Conservation (phyloP, 306 rosid species). For the Arachis hypogaea region DNA sequence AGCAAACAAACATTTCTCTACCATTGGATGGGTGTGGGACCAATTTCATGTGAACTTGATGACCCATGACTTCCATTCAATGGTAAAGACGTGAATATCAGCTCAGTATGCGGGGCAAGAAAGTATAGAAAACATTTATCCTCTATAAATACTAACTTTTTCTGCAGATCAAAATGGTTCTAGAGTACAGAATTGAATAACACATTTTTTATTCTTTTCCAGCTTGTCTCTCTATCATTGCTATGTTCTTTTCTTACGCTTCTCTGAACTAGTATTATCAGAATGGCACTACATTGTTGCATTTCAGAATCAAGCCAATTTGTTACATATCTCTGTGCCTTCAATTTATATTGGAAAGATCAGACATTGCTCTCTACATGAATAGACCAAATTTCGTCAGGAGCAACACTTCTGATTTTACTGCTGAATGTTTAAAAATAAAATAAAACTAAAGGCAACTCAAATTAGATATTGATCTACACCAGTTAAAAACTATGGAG, state of each 20-base stretch:
- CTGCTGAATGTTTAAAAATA: background rate
- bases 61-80: background rate
- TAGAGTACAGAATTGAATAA: background rate
- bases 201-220: background rate
- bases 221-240: background rate
- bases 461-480: constrained; percentile 4
- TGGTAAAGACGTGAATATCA: background rate
- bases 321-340: background rate
- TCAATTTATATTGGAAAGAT: background rate
- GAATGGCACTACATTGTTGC: background rate
- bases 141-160: background rate
- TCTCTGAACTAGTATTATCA: background rate
- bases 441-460: constrained; percentile 17
- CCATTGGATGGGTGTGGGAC: too few relatives aligned
- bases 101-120: background rate
- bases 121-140: background rate
- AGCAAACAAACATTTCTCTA: too few relatives aligned
- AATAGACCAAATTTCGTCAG: constrained; percentile 13
- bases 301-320: constrained; percentile 3
- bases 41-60: too few relatives aligned
- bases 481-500: constrained; percentile 15
- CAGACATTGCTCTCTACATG: background rate
- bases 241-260: background rate
- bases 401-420: constrained; percentile 1
- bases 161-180: background rate